Evolutionary conservation across 2,329 filamentous ascomycete species (phyloP).

Genomic region (Botrytis byssoidea): DNA sequence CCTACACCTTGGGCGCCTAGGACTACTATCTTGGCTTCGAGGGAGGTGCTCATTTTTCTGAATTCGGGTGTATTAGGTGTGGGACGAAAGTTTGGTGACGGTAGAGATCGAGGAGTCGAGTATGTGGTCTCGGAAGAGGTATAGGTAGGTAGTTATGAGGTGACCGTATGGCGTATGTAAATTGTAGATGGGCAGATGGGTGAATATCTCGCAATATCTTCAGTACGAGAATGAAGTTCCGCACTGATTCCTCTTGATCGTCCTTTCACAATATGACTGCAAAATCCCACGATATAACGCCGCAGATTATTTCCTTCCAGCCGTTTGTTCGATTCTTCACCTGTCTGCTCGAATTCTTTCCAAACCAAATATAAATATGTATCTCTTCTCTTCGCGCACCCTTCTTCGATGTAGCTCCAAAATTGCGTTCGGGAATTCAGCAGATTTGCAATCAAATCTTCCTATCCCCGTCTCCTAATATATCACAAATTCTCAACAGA

Average conservation of each 20-base stretch:
- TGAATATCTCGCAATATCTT: constrained; percentile 1
- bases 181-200: background rate
- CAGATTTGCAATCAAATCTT: background rate
- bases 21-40: constrained; percentile 83
- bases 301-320: background rate
- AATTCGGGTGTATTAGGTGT: background rate
- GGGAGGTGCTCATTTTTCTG: constrained; percentile 40
- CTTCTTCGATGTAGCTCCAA: background rate
- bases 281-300: background rate
- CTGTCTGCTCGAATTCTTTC: background rate
- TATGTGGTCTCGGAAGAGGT: background rate
- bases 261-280: background rate
- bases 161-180: background rate
- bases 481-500: background rate
- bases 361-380: background rate
- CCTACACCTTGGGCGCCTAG: constrained; percentile 77
- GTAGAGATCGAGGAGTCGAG: background rate
- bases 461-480: background rate
- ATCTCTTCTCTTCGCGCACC: background rate
- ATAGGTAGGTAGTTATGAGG: background rate
- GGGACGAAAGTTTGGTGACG: background rate
- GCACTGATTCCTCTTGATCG: background rate
- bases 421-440: background rate
- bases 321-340: background rate
- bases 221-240: background rate